These are phyloP conservation scores for Tylopilus sp. DNA, from an alignment of 768 basidiomycete genomes.

Conservation along the genomic window DNA sequence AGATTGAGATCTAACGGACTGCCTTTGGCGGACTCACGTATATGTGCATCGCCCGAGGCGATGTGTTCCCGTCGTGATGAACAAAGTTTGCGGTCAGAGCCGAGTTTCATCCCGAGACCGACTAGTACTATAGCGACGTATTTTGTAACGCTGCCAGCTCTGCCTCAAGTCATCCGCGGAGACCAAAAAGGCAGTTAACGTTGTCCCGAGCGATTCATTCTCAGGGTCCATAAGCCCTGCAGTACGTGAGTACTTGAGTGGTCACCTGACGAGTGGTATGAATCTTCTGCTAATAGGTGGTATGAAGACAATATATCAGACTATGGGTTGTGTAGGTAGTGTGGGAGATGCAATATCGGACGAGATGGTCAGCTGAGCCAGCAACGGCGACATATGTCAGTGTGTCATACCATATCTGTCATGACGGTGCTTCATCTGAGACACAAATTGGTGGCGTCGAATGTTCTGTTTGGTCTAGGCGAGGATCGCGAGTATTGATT, in stretches of 20 bases:
- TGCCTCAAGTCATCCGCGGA: background rate
- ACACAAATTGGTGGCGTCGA: constrained; percentile 9
- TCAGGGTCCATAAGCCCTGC: background rate
- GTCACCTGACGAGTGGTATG: background rate
- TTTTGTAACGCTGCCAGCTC: background rate
- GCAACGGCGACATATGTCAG: background rate
- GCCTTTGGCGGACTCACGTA: constrained; percentile 1
- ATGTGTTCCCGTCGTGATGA: constrained; percentile 6
- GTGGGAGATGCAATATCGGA: background rate
- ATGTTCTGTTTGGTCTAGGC: constrained; percentile 11
- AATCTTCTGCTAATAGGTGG: background rate
- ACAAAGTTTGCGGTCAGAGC: constrained; percentile 6
- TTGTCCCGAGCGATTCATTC: background rate
- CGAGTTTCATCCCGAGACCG: background rate
- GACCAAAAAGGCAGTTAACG: background rate
- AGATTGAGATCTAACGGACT: constrained; percentile 9
- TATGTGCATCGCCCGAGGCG: background rate
- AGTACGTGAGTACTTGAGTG: background rate
- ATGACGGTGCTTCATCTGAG: background rate
- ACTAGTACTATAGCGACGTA: background rate
- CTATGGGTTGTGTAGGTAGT: background rate
- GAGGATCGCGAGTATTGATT: constrained; percentile 24
- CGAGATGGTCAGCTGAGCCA: background rate
- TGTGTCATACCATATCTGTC: constrained; percentile 1
- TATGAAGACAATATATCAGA: background rate